Percentiles rank a stretch among this genome's conserved stretches.
Conservation (phyloP, 176 grass and related monocot species). For the Juncus effusus region DNA sequence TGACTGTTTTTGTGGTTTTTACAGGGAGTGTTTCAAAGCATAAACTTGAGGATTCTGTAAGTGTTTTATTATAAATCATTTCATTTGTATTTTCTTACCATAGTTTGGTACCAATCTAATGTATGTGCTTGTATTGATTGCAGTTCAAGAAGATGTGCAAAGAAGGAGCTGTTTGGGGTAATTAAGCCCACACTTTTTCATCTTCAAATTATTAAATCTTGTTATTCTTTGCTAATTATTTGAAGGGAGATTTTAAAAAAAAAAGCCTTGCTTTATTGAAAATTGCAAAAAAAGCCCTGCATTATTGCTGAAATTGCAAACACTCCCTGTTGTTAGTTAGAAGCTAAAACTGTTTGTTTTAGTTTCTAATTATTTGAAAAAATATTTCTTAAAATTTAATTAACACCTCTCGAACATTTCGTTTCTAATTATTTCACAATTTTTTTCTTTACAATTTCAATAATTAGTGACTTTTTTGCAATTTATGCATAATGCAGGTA, state of each 20-base stretch:
- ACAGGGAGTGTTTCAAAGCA: constrained; percentile 52
- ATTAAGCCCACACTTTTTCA: background rate
- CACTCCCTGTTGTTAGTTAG: too few relatives aligned
- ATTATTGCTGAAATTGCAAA: too few relatives aligned
- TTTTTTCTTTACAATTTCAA: too few relatives aligned
- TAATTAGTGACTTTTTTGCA: too few relatives aligned
- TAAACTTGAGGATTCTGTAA: constrained; percentile 54
- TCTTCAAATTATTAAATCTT: background rate
- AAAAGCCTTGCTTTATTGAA: background rate
- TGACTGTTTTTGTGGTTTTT: constrained; percentile 2
- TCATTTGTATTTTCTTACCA: too few relatives aligned
- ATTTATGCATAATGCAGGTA: too few relatives aligned
- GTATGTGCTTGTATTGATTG: constrained; percentile 10
- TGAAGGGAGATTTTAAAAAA: background rate
- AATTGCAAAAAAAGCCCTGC: background rate
- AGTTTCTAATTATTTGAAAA: too few relatives aligned
- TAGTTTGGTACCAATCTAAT: too few relatives aligned
- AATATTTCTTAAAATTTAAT: too few relatives aligned
- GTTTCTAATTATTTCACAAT: too few relatives aligned
- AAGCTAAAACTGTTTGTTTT: too few relatives aligned
- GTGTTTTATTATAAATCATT: constrained; percentile 19
- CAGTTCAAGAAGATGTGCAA: constrained; percentile 78
- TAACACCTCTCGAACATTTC: too few relatives aligned
- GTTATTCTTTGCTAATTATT: background rate
- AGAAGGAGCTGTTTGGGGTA: constrained; percentile 90